Conservation (phyloP, 2,329 filamentous ascomycete genomes). For the Aspergillus niger region DNA sequence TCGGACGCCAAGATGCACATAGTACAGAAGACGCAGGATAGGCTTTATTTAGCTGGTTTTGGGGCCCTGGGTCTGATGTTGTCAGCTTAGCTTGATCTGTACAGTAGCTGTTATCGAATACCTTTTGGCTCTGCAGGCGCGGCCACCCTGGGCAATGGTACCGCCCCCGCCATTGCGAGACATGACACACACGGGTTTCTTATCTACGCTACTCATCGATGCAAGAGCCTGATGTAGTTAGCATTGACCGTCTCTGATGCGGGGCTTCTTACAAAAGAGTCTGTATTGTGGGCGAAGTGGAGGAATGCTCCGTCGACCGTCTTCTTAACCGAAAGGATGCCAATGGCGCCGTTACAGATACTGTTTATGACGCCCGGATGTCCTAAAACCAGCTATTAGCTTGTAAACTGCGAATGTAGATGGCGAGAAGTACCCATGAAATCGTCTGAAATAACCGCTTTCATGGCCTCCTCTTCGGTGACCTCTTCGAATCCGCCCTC, state of each 20-base stretch:
- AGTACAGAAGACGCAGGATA: not conserved
- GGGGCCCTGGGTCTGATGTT: not conserved
- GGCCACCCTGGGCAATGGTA: constrained; percentile 52
- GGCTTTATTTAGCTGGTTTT: not conserved
- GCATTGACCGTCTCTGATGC: not conserved
- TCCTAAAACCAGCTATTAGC: constrained; percentile 35
- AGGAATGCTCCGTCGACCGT: constrained; percentile 73
- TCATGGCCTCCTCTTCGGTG: constrained; percentile 76
- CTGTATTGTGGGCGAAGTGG: constrained; percentile 96
- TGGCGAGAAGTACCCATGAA: constrained; percentile 68
- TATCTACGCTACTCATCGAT: constrained; percentile 81
- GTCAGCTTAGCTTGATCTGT: not conserved
- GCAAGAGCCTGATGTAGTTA: constrained; percentile 65
- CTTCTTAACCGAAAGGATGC: constrained; percentile 88
- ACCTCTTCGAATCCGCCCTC: constrained; percentile 65
- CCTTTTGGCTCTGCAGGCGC: constrained; percentile 32
- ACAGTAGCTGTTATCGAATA: constrained; percentile 14
- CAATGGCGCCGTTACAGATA: constrained; percentile 82
- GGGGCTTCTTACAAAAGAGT: constrained; percentile 62
- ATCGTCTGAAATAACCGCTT: constrained; percentile 78
- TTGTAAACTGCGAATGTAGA: not conserved
- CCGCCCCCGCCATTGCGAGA: constrained; percentile 66
- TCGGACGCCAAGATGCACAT: not conserved
- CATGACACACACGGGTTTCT: constrained; percentile 79
- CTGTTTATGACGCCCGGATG: constrained; percentile 83